Evolutionary conservation across 495 filamentous ascomycete genomes (phyloP), one percentile per base, ranked within the genome.

Genomic region (Neurospora discreta): DNA sequence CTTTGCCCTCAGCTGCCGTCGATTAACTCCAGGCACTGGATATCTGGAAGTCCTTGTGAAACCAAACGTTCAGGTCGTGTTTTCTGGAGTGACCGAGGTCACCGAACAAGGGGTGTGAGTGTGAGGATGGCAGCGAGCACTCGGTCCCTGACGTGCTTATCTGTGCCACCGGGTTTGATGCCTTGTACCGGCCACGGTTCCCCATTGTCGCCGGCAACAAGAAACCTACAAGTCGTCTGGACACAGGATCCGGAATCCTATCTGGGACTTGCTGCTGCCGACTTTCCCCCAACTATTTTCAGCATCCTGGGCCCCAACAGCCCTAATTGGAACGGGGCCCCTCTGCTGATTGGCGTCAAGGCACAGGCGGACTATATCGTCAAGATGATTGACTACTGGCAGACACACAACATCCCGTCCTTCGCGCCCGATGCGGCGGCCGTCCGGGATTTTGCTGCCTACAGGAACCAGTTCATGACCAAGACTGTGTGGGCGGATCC

Each of bases 111-210:
- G 74, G 8, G 84, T 90, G 70, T 88, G 73, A 81, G n/a, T 75
- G 74, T 43, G 74, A 71, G 23, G 69, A 71, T 15, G 11, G 69
- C 2, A 33, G 13, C 15, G 23, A 60, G 52, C 15, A 60, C 30
- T 1, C 30, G 3, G 68, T 41, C 33, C 82, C 84, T 2, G 86
- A 88, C 68, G 77, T 83, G 8, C 79, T 86, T 3, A 85, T 90
- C 70, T 90, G 89, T 74, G 83, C 88, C 2, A 90, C 88, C 0
- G 89, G 89, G 2, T 88, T 87, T 33, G 86, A 90, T 73, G 76
- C 74, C 16, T 82, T 84, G 43, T 82, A 86, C 68, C 82, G 81
- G 5, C 87, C 87, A 0, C 83, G 83, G 8, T 90, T 88, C 73
- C 82, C 86, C 3, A 83, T 89, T 65, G 77, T 83, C 23, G 83